These are phyloP conservation scores for Hypoxylon sp. DNA, from an alignment of 2,329 filamentous ascomycete genomes.

Conservation along the genomic window DNA sequence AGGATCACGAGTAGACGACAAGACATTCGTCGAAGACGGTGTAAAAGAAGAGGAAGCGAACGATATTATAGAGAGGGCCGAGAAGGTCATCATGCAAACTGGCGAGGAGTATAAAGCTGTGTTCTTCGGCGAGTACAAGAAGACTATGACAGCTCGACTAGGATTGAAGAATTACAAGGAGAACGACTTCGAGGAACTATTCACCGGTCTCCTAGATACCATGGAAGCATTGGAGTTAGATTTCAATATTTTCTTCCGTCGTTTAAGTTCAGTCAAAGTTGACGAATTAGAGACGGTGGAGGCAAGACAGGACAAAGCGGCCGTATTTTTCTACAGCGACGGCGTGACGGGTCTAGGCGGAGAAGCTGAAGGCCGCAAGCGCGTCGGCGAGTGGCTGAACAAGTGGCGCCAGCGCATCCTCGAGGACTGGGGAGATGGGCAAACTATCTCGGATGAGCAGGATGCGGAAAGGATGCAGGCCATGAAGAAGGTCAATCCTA, in stretches of 20 bases:
- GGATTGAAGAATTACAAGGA: slow-evolving; percentile 80
- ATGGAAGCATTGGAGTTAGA: slow-evolving; percentile 88
- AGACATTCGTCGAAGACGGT: slow-evolving; percentile 79
- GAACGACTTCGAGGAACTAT: slow-evolving; percentile 83
- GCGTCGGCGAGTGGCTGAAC: slow-evolving; percentile 84
- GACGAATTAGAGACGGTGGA: slow-evolving; percentile 75
- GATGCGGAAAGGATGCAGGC: slow-evolving; percentile 75
- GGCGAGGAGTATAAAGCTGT: slow-evolving; percentile 91
- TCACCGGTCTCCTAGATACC: slow-evolving; percentile 85
- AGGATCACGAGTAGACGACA: slow-evolving; percentile 78
- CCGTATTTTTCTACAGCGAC: slow-evolving; percentile 84
- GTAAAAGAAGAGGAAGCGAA: slow-evolving; percentile 77
- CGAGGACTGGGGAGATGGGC: slow-evolving; percentile 78
- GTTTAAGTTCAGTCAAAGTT: slow-evolving; percentile 75
- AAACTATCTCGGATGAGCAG: slow-evolving; percentile 53
- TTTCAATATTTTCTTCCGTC: slow-evolving; percentile 94
- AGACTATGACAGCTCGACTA: slow-evolving; percentile 83
- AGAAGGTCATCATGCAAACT: slow-evolving; percentile 82
- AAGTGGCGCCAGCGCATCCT: slow-evolving; percentile 79
- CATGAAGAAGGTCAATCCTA: slow-evolving; percentile 93
- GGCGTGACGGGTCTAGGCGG: slow-evolving; percentile 71
- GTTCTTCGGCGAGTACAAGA: slow-evolving; percentile 91
- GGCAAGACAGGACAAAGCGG: slow-evolving; percentile 73
- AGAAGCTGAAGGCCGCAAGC: slow-evolving; percentile 74
- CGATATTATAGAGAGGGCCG: slow-evolving; percentile 82